Base-by-base conservation (phyloP, 331 rosid genomes). In the Phaseolus coccineus region DNA sequence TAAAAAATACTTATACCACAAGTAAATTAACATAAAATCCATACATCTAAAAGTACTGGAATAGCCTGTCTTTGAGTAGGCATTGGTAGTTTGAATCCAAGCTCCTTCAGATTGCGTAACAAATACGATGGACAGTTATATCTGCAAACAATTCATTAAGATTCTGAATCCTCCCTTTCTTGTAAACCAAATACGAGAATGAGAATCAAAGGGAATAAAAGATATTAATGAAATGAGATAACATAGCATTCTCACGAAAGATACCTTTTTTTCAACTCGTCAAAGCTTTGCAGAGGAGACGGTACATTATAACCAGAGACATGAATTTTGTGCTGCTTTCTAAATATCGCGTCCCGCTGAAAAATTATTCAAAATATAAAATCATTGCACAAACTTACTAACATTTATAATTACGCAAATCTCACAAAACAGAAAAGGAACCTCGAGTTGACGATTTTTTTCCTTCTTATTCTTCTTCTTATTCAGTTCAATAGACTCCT, bases 271-370 rank as follows among this genome's bases (percentile, higher is more conserved):
- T 84, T 85, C 86, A 93, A 81, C 50, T 95, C 97, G 1, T 77
- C 88, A 87, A 95, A 95, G 87, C 46, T 81, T 85, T 87, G 89
- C 73, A 95, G 94, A 14, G 97, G 97, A 8, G 97, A 84, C 4
- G 99, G 87, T 33, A 95, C 82, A 52, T 91, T 19, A 19, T 19
- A 19, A 19, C 22, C 22, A 19, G 22, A 19, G 22, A 19, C 22
- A 19, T 19, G 22, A 19, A 19, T 19, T 19, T 19, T 19, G 22
- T 19, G 22, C 22, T 19, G 22, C 22, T 19, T 19, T 19, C 22
- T 19, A 0, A 19, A 19, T 19, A 19, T 19, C 22, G 22, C 22
- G 22, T 19, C 22, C 22, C 22, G 89, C 99, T 95, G 73, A 24
- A 78, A 40, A 37, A 47, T 53, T 19, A 75, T 30, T 35, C 51